Evolutionary conservation across 2,329 filamentous ascomycete genomes (phyloP).

Genomic region (Zymoseptoria crescenta): DNA sequence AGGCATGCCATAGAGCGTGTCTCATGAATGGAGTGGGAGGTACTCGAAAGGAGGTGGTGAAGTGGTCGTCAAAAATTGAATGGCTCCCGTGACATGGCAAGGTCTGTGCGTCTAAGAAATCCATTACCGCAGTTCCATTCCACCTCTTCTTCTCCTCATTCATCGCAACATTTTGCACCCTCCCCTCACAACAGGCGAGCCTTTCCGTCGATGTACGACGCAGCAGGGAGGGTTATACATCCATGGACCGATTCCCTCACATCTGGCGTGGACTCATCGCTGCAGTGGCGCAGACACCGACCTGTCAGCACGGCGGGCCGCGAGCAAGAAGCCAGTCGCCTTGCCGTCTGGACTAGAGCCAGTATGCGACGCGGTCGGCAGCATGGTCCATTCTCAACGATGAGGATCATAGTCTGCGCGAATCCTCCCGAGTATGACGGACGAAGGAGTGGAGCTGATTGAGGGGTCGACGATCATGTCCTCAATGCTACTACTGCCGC

Average conservation of each 20-base stretch:
- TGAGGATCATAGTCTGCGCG: neutral
- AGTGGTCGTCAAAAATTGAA: neutral
- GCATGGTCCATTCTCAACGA: neutral
- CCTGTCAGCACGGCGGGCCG: neutral
- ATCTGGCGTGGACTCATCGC: neutral
- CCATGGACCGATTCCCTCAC: no score
- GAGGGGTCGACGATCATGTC: neutral
- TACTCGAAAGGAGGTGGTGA: neutral
- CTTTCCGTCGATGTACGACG: neutral
- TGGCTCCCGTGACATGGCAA: neutral
- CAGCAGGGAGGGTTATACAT: neutral
- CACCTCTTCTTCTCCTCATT: neutral
- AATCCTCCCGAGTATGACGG: neutral
- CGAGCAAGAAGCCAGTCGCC: neutral
- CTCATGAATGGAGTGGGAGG: no score
- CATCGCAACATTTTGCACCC: neutral
- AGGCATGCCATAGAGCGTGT: no score
- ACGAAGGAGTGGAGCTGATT: neutral
- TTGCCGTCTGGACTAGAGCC: neutral
- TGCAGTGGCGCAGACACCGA: neutral
- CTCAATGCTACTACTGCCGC: neutral
- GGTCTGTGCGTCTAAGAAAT: neutral
- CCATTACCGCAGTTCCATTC: neutral
- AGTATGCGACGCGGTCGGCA: no score
- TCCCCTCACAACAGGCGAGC: neutral